Percentiles rank a stretch among this genome's conserved stretches.
These are phyloP conservation scores for Calonectria pteridis DNA, from an alignment of 2,329 filamentous ascomycete species.

Conservation along the genomic window DNA sequence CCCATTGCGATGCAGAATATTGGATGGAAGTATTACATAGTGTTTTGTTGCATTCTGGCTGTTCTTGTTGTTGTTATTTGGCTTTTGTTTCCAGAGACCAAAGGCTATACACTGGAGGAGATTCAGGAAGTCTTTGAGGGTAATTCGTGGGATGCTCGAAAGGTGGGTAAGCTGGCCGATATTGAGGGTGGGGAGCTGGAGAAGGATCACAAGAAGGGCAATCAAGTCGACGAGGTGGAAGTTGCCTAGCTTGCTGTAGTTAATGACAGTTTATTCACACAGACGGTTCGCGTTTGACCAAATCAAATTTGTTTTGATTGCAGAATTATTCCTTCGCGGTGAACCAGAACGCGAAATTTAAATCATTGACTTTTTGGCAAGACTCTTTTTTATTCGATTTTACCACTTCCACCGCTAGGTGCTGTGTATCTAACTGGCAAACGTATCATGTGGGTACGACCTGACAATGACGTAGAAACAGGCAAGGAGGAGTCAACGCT, in stretches of 20 bases:
- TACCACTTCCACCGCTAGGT: background rate
- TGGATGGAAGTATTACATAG: constrained; percentile 56
- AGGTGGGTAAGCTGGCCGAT: background rate
- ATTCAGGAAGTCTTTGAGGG: constrained; percentile 48
- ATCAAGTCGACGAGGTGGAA: constrained; percentile 35
- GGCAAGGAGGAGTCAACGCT: background rate
- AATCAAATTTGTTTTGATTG: background rate
- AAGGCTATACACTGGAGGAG: constrained; percentile 47
- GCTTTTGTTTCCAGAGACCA: constrained; percentile 53
- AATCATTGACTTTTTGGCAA: background rate
- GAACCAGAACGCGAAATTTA: background rate
- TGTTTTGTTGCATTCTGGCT: constrained; percentile 52
- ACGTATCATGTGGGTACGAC: background rate
- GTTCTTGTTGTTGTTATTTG: constrained; percentile 50
- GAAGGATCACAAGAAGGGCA: constrained; percentile 19
- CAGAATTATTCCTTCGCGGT: background rate
- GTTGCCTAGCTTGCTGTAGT: background rate
- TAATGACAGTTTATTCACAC: background rate
- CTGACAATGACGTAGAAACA: background rate
- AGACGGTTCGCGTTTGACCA: background rate
- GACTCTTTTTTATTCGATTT: background rate
- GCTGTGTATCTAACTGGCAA: background rate
- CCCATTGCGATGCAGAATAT: constrained; percentile 54
- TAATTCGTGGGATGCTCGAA: background rate
- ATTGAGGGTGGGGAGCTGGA: constrained; percentile 20